Evolutionary conservation across 257 asterid species (phyloP).

Genomic region (Lantana camara): DNA sequence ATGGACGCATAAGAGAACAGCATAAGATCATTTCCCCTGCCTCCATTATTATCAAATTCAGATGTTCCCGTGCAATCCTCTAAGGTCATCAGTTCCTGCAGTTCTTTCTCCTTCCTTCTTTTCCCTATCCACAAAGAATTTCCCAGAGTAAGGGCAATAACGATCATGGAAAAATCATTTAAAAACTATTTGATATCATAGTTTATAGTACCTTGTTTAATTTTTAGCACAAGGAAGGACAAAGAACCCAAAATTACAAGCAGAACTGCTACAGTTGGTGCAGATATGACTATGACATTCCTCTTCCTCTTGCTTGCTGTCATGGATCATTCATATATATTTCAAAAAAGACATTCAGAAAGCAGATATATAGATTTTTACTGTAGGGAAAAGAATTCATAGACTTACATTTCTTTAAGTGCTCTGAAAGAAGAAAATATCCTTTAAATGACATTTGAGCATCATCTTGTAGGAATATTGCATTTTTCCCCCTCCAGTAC

Average conservation of each 20-base stretch:
- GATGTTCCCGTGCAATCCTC: constrained; percentile 8
- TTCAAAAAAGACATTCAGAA: background rate
- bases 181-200: background rate
- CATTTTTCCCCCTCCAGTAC: constrained; percentile 12
- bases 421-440: background rate
- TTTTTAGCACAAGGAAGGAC: background rate
- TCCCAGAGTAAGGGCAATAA: background rate
- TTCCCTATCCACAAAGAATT: constrained; percentile 21
- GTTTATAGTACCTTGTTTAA: constrained; percentile 7
- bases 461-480: background rate
- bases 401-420: background rate
- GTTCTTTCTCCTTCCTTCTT: constrained; percentile 11
- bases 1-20: constrained; percentile 31
- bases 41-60: constrained; percentile 18
- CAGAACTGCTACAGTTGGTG: background rate
- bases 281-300: too few species aligned
- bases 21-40: constrained; percentile 31
- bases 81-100: constrained; percentile 9
- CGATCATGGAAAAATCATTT: background rate
- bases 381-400: background rate
- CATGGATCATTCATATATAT: background rate
- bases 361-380: background rate
- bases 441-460: too few species aligned
- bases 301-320: background rate
- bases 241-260: background rate